Percentiles rank a stretch among this genome's conserved stretches.
These are phyloP conservation scores for Boletus reticulatus DNA, from an alignment of 768 basidiomycete genomes.

Conservation along the genomic window DNA sequence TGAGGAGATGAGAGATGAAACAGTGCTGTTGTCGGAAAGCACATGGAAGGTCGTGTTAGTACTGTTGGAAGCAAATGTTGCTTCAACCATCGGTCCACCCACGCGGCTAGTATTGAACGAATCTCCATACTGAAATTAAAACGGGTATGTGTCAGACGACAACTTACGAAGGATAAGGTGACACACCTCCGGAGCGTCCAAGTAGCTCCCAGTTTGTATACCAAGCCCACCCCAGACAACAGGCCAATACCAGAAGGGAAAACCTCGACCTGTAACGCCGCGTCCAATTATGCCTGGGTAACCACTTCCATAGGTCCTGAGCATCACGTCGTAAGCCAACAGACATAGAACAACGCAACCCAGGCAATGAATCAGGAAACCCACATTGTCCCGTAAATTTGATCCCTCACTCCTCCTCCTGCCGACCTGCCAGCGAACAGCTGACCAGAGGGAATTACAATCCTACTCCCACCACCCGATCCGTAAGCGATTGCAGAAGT, in stretches of 20 bases:
- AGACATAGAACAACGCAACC: not conserved
- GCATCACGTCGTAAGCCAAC: not conserved
- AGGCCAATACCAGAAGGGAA: conserved; percentile 71
- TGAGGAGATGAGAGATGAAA: conserved; percentile 41
- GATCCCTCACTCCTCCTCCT: conserved; percentile 50
- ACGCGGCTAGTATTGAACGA: conserved; percentile 46
- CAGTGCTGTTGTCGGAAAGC: conserved; percentile 47
- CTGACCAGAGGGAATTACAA: conserved; percentile 43
- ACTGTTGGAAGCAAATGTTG: conserved; percentile 39
- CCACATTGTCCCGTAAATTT: conserved; percentile 46
- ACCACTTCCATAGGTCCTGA: conserved; percentile 59
- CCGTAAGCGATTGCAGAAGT: conserved; percentile 33
- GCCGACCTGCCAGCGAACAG: conserved; percentile 44
- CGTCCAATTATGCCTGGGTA: conserved; percentile 49
- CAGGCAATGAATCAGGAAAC: conserved; percentile 2
- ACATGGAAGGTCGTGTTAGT: conserved; percentile 44
- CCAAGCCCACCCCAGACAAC: conserved; percentile 41
- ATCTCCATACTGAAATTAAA: conserved; percentile 42
- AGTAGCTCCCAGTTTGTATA: conserved; percentile 31
- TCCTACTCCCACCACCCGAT: conserved; percentile 28
- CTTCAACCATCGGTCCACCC: conserved; percentile 43
- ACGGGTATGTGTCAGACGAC: not conserved
- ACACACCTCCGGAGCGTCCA: conserved; percentile 42
- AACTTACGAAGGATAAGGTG: not conserved
- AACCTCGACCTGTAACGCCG: conserved; percentile 49